A percentile compares a stretch with the other conserved stretches of the same genome.
Conservation (phyloP, 1,139 yeast species). For the Yamadazyma diospyri region DNA sequence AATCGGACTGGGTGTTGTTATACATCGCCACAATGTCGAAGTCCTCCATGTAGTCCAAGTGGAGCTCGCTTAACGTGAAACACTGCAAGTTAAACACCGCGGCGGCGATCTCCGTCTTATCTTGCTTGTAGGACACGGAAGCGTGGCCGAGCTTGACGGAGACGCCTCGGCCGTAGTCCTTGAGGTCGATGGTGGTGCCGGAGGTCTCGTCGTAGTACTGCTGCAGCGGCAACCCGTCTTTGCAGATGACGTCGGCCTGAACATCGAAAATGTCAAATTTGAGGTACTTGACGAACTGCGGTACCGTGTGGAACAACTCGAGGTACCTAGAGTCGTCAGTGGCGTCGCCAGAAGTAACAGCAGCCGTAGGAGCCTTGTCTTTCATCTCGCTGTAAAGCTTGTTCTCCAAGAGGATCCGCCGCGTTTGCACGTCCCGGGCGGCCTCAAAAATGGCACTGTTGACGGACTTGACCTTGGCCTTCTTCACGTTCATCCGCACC, state of each 20-base stretch:
- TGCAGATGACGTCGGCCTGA: slow-evolving; percentile 38
- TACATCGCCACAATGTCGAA: slow-evolving; percentile 29
- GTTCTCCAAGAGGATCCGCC: slow-evolving; percentile 25
- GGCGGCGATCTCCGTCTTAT: slow-evolving; percentile 19
- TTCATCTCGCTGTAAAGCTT: slow-evolving; percentile 19
- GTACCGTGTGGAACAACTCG: slow-evolving; percentile 31
- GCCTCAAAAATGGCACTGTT: slow-evolving; percentile 39
- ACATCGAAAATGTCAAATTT: slow-evolving; percentile 25
- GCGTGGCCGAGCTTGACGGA: slow-evolving; percentile 25
- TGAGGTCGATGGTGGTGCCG: slow-evolving; percentile 29
- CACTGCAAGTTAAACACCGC: slow-evolving; percentile 24
- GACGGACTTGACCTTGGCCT: slow-evolving; percentile 30
- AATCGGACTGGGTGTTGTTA: slow-evolving; percentile 22
- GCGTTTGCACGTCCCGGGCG: slow-evolving; percentile 32
- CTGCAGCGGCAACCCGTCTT: slow-evolving; percentile 41
- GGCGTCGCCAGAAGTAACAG: neutral
- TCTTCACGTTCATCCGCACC: slow-evolving; percentile 25
- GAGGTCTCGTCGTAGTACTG: slow-evolving; percentile 22
- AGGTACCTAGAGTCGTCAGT: slow-evolving; percentile 11
- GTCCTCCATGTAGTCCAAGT: slow-evolving; percentile 34
- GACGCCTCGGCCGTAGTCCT: slow-evolving; percentile 40
- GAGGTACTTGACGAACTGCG: slow-evolving; percentile 25
- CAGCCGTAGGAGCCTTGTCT: neutral
- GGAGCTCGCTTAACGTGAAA: slow-evolving; percentile 39
- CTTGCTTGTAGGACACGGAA: slow-evolving; percentile 21